phyloP scores from a whole-genome alignment of 176 grass and related monocot species.

The Raddia guianensis region DNA sequence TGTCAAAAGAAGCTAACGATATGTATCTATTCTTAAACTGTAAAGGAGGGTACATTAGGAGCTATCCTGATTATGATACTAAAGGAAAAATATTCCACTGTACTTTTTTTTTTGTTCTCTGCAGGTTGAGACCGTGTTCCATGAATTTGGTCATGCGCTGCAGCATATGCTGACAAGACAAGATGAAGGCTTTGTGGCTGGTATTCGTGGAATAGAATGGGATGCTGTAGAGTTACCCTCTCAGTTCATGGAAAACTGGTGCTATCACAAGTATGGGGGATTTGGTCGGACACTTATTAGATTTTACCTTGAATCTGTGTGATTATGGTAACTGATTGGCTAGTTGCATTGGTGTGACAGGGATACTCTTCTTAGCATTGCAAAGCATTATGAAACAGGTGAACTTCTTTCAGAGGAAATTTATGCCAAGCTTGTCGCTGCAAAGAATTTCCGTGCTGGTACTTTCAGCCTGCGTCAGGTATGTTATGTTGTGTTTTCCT shows the following conservation, averaged over 20 bases:
- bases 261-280: conserved; percentile 81
- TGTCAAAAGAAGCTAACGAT: not conserved
- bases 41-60: conserved; percentile 6
- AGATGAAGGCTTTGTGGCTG: conserved; percentile 92
- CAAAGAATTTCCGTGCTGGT: conserved; percentile 98
- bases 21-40: not conserved
- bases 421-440: conserved; percentile 87
- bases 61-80: conserved; percentile 6
- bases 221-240: conserved; percentile 98
- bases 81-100: not conserved
- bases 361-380: conserved; percentile 91
- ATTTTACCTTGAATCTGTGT: conserved; percentile 11
- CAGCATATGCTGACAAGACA: conserved; percentile 98
- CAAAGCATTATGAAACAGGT: conserved; percentile 91
- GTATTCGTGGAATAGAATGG: conserved; percentile 97
- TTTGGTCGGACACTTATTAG: not conserved
- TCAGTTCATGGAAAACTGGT: conserved; percentile 99
- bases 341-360: conserved; percentile 48
- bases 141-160: conserved; percentile 99
- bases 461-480: conserved; percentile 93
- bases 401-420: conserved; percentile 96
- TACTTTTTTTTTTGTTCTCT: conserved; percentile 25
- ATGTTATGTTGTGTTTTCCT: not conserved
- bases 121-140: conserved; percentile 99
- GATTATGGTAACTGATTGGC: not conserved